Percentiles rank a stretch among this genome's conserved stretches.
These are phyloP conservation scores for Nicotiana tomentosiformis DNA, from an alignment of 257 asterid genomes.

Conservation along the genomic window DNA sequence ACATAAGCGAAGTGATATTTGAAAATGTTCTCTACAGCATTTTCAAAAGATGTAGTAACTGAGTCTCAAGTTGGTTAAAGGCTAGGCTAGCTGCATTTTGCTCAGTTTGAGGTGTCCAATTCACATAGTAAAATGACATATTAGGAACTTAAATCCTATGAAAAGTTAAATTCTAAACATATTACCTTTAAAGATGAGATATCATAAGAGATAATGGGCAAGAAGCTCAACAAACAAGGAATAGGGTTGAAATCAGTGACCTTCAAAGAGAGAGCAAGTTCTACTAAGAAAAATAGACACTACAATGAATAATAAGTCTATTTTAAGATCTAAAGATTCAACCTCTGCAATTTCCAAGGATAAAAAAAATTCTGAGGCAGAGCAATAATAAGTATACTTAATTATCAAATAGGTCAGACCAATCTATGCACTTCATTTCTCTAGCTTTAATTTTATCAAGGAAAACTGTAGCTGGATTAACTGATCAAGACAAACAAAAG, in stretches of 20 bases:
- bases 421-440: neutral
- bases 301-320: neutral
- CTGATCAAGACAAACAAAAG: neutral
- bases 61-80: neutral
- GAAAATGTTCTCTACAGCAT: neutral
- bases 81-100: neutral
- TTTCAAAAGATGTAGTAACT: neutral
- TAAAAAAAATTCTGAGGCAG: neutral
- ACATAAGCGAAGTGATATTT: neutral
- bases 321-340: neutral
- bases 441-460: neutral
- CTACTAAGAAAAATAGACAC: neutral
- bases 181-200: neutral
- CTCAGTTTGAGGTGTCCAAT: neutral
- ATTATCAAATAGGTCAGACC: neutral
- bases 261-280: neutral
- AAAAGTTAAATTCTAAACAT: neutral
- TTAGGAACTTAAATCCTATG: neutral
- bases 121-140: neutral
- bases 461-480: neutral
- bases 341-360: neutral
- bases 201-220: neutral
- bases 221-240: neutral
- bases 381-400: neutral
- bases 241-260: neutral